Evolutionary conservation across 768 basidiomycete species (phyloP).

Genomic region (Rhizopogon rudus): DNA sequence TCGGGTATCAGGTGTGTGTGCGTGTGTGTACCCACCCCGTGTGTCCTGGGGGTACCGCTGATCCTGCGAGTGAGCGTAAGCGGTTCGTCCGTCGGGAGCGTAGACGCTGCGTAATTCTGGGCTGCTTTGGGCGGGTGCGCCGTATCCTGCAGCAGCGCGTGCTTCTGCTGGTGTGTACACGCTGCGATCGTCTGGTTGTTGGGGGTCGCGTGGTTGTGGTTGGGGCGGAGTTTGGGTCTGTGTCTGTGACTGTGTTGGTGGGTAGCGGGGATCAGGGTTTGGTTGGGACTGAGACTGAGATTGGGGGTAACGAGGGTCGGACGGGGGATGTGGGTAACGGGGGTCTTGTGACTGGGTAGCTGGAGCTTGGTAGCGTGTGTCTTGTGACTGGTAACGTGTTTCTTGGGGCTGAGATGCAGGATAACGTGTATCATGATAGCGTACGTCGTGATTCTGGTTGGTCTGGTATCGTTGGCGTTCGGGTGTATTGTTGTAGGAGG

Average conservation of each 20-base stretch:
- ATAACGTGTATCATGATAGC: constrained; percentile 11
- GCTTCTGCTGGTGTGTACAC: constrained; percentile 1
- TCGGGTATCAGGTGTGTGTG: neutral
- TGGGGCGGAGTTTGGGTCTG: constrained; percentile 8
- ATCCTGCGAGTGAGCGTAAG: neutral
- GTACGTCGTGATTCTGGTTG: constrained; percentile 20
- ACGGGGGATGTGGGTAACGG: neutral
- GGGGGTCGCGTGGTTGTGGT: neutral
- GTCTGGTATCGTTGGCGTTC: neutral
- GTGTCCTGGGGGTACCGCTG: neutral
- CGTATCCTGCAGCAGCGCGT: neutral
- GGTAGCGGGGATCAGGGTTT: constrained; percentile 8
- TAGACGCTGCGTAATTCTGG: neutral
- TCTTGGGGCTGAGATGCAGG: constrained; percentile 9
- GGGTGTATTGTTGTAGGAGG: neutral
- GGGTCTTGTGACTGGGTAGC: constrained; percentile 5
- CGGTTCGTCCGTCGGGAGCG: neutral
- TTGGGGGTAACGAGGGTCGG: neutral
- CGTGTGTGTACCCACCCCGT: neutral
- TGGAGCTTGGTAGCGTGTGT: constrained; percentile 13
- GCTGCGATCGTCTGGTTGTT: neutral
- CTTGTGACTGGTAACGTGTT: constrained; percentile 9
- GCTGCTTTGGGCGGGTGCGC: neutral
- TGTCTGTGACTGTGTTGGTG: constrained; percentile 9
- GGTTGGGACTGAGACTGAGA: constrained; percentile 15